Conservation (phyloP, 768 basidiomycete genomes). For the Calocybe indica region DNA sequence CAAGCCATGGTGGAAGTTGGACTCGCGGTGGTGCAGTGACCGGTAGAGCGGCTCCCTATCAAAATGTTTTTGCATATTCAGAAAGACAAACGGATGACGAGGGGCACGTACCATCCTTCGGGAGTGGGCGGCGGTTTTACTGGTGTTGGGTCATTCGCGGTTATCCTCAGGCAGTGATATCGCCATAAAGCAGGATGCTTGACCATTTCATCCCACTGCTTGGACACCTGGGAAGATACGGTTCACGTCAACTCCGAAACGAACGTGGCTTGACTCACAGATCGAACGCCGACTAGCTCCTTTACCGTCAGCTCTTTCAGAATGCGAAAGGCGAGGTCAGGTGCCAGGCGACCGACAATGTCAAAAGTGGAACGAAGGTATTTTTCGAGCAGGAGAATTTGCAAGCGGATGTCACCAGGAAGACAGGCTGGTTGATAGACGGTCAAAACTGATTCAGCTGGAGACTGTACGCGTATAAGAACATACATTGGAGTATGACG, state of each 20-base stretch:
- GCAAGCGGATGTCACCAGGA: conserved; percentile 80
- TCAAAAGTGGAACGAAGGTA: conserved; percentile 82
- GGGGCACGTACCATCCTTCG: conserved; percentile 60
- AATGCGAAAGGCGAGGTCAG: conserved; percentile 58
- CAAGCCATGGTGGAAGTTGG: conserved; percentile 70
- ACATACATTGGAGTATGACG: conserved; percentile 57
- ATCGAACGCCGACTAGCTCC: conserved; percentile 56
- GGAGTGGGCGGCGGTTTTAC: conserved; percentile 55
- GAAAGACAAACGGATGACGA: not conserved
- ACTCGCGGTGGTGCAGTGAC: conserved; percentile 78
- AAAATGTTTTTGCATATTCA: not conserved
- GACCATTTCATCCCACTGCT: conserved; percentile 37
- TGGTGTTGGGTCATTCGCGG: conserved; percentile 64
- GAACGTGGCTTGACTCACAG: conserved; percentile 27
- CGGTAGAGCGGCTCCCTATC: conserved; percentile 60
- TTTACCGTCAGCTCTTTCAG: conserved; percentile 48
- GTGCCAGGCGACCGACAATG: conserved; percentile 66
- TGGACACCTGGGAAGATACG: conserved; percentile 36
- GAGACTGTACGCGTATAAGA: not conserved
- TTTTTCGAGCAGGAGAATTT: conserved; percentile 80
- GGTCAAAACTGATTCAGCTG: not conserved
- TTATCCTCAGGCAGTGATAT: conserved; percentile 68
- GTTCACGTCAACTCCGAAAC: conserved; percentile 33
- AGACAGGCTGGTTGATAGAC: conserved; percentile 47
- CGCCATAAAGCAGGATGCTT: conserved; percentile 73